Evolutionary conservation across 768 basidiomycete species (phyloP).

Genomic region (Tylopilus sp.): DNA sequence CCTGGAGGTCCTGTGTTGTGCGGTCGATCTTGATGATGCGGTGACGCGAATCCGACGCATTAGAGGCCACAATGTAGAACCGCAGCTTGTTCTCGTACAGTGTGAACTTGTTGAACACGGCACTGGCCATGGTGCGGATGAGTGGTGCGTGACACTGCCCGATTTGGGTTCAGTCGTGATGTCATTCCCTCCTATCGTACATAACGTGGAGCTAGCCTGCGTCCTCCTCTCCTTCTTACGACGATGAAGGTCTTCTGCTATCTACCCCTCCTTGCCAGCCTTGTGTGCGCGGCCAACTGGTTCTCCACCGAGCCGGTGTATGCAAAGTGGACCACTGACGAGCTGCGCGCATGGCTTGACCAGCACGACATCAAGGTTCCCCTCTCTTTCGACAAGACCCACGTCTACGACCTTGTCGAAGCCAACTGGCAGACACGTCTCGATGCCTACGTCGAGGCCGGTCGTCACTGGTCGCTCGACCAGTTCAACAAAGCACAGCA

Average conservation of each 20-base stretch:
- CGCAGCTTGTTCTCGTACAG: constrained; percentile 90
- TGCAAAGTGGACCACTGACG: constrained; percentile 55
- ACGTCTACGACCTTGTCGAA: constrained; percentile 50
- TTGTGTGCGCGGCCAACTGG: constrained; percentile 49
- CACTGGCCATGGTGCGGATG: neutral
- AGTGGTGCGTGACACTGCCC: neutral
- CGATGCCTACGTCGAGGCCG: constrained; percentile 32
- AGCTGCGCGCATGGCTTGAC: constrained; percentile 68
- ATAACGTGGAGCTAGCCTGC: neutral
- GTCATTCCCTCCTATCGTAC: constrained; percentile 23
- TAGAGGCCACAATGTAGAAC: constrained; percentile 91
- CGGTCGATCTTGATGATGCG: constrained; percentile 93
- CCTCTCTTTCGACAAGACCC: constrained; percentile 36
- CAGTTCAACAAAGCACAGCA: constrained; percentile 64
- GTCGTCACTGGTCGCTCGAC: constrained; percentile 53
- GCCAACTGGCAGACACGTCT: constrained; percentile 50
- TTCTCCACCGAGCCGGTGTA: constrained; percentile 43
- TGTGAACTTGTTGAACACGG: constrained; percentile 72
- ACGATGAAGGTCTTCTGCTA: constrained; percentile 16
- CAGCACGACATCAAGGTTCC: constrained; percentile 60
- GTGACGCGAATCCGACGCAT: constrained; percentile 83
- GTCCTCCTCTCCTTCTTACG: neutral
- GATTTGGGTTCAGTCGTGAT: constrained; percentile 17
- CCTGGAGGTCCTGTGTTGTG: constrained; percentile 67
- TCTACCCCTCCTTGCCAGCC: constrained; percentile 32